Base-by-base conservation (phyloP, 495 filamentous ascomycete species). In the Diplogelasinospora grovesii region DNA sequence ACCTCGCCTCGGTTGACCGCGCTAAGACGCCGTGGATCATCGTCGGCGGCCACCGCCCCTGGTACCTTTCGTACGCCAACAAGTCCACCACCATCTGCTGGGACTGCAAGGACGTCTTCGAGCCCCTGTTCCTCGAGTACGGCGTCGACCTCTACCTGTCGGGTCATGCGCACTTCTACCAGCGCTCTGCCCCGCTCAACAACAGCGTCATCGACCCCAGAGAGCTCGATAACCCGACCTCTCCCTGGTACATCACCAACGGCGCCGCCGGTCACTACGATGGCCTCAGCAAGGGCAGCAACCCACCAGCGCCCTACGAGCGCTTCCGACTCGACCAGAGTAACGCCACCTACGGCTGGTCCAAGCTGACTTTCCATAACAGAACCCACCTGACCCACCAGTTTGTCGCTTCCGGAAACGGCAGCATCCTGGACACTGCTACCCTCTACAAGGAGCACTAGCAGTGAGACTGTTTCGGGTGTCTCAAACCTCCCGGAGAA, bases 61-160 rank as follows among this genome's bases (percentile, higher is more conserved):
- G 75, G 75, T 82, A 82, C 57, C n/a, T n/a, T n/a, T 56, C 61
- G 19, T 69, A 57, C 6, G 57, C 54, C 24, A 39, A 45, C 26
- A 13, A 16, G 10, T 60, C 52, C 34, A 65, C 48, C 45, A 26
- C 42, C 39, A 40, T 24, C 22, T 81, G 77, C 63, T 47, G 36
- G 18, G 48, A 68, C 1, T 82, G 77, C 66, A 70, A 75, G 41
- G 54, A 50, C 4, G 73, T 71, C 5, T 82, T 82, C 39, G 77
- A 82, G 56, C 59, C 65, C 5, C 45, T 82, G 9, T 55, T 80
- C 19, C 73, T 74, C 53, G 61, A 68, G 32, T 78, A 81, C 52
- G 74, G 74, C 8, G 77, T 82, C 14, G 78, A 82, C 45, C 54
- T 82, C 5, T 75, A 61, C 22, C 66, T 81, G 7, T 76, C 75